phyloP scores from a whole-genome alignment of 202 grass and related monocot genomes.

The Miscanthus sacchariflorus region DNA sequence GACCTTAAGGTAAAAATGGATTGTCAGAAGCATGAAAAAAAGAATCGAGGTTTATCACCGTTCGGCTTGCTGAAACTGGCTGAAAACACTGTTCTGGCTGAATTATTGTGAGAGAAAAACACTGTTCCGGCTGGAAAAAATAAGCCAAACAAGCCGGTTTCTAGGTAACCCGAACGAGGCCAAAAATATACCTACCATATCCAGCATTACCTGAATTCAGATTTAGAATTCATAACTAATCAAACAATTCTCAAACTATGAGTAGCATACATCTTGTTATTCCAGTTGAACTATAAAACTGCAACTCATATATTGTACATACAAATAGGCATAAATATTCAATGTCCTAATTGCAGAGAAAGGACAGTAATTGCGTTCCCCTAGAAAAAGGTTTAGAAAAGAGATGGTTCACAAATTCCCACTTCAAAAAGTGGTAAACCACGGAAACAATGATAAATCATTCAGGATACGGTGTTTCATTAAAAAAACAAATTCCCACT shows the following conservation, averaged over 20 bases:
- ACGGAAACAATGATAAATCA: too few species aligned
- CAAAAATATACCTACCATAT: neutral
- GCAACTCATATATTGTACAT: neutral
- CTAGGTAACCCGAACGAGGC: too few species aligned
- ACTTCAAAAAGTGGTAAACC: neutral
- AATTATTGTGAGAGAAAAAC: too few species aligned
- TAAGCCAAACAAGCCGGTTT: too few species aligned
- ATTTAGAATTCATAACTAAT: neutral
- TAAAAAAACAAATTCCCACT: too few species aligned
- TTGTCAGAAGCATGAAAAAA: conserved; percentile 1
- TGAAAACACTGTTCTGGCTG: too few species aligned
- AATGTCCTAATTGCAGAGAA: neutral
- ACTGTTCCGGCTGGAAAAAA: too few species aligned
- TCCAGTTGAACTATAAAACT: neutral
- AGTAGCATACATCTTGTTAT: neutral
- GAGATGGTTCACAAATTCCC: neutral
- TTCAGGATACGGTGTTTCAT: too few species aligned
- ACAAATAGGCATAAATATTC: too few species aligned
- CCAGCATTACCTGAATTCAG: neutral
- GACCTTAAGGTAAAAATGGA: conserved; percentile 11
- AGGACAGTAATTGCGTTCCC: neutral
- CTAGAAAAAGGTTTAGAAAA: neutral
- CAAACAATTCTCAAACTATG: neutral
- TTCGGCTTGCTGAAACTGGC: too few species aligned
- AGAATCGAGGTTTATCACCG: neutral